Conservation (phyloP, 768 basidiomycete species). For the Imleria badia region DNA sequence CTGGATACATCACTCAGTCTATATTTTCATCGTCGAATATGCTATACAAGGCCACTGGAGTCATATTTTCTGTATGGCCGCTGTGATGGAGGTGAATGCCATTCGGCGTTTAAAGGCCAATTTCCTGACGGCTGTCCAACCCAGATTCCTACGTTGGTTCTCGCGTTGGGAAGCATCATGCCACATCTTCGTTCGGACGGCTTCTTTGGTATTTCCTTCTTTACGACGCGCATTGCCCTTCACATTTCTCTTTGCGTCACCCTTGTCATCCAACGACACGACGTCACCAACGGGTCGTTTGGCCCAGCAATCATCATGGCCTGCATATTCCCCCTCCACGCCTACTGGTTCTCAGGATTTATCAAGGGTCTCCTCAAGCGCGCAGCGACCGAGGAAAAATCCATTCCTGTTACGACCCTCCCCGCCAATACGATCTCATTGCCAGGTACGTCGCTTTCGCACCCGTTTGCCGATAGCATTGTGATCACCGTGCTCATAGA, state of each 20-base stretch:
- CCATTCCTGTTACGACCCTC: neutral
- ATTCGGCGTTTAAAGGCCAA: neutral
- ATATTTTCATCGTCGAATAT: conserved; percentile 43
- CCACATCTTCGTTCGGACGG: conserved; percentile 47
- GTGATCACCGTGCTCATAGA: conserved; percentile 12
- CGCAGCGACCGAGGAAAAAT: conserved; percentile 6
- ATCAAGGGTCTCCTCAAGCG: conserved; percentile 46
- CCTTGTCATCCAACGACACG: conserved; percentile 31
- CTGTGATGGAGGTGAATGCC: conserved; percentile 46
- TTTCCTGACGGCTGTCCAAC: neutral
- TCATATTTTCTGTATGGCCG: conserved; percentile 44
- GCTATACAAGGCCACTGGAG: conserved; percentile 35
- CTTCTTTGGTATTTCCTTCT: conserved; percentile 50
- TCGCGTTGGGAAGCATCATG: conserved; percentile 45
- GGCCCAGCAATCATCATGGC: conserved; percentile 41
- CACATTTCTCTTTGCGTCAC: conserved; percentile 41
- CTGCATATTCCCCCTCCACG: conserved; percentile 49
- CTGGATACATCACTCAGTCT: conserved; percentile 51
- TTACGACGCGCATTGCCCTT: conserved; percentile 49
- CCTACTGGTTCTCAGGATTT: conserved; percentile 53
- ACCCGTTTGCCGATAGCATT: neutral
- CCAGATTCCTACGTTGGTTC: conserved; percentile 55
- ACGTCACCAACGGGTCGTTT: conserved; percentile 34
- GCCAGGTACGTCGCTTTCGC: conserved; percentile 9
- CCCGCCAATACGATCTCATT: neutral